Base-by-base conservation (phyloP, 2,329 filamentous ascomycete species). In the Apiospora aurea region DNA sequence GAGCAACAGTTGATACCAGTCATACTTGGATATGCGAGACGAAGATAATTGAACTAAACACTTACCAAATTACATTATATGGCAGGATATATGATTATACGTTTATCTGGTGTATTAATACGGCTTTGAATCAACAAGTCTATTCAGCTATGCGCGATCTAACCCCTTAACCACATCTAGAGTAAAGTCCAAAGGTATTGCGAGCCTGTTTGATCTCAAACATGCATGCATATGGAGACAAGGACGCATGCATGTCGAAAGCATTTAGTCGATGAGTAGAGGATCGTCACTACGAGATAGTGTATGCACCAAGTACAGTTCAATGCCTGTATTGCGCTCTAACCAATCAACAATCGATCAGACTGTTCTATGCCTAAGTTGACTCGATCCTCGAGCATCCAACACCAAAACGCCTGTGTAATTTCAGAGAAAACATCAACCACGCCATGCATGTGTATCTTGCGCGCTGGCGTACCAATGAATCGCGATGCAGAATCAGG, bases 381-480 rank as follows among this genome's bases (percentile, higher is more conserved):
- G 34, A 34, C 57, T 64, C 57, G 57, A n/a, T 64, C 57, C 57
- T 64, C 57, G 71, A 75, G 53, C 75, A 76, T 76, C 73, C 76
- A 76, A 73, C 74, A 68, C 74, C 72, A 57, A 73, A 75, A 74
- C 57, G 29, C 57, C 53, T 26, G 49, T 14, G n/a, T 51, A 51
- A 51, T 26, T 51, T 26, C 49, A 51, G n/a, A 26, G 10, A 61
- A 3, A 61, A 29, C 51, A 26, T 18, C 53, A 61, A 26, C 26
- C 53, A 34, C 29, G 26, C 26, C 24, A 10, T 34, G 3, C 18
- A 34, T 14, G n/a, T 13, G n/a, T 51, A 26, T 51, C n/a, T 24
- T 51, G 49, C 49, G 49, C 11, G 49, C 49, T 51, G 49, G n/a
- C n/a, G 53, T 21, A 34, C 26, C 26, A n/a, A 21, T 11, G 4